These are phyloP conservation scores for Saturnispora silvae DNA, from an alignment of 805 yeast genomes.

Conservation along the genomic window DNA sequence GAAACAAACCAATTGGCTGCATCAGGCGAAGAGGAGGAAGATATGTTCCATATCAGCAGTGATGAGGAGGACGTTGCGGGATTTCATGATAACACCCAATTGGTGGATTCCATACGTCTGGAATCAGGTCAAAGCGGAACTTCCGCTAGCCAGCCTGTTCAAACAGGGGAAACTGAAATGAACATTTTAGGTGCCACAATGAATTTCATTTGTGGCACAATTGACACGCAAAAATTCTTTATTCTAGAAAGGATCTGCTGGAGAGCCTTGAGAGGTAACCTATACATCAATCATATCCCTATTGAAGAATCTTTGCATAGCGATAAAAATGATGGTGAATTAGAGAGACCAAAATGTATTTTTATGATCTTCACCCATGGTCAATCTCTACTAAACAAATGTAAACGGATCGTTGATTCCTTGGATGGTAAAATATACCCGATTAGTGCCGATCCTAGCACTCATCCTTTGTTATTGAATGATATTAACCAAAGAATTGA, in stretches of 20 bases:
- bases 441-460: slow-evolving; percentile 34
- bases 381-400: slow-evolving; percentile 51
- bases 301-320: slow-evolving; percentile 60
- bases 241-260: slow-evolving; percentile 76
- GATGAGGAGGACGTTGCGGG: slow-evolving; percentile 7
- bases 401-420: slow-evolving; percentile 75
- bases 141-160: background rate
- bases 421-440: slow-evolving; percentile 70
- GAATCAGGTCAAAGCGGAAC: slow-evolving; percentile 14
- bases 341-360: slow-evolving; percentile 43
- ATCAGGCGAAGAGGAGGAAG: slow-evolving; percentile 14
- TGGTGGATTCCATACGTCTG: too few relatives aligned
- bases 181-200: slow-evolving; percentile 27
- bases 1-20: slow-evolving; percentile 23
- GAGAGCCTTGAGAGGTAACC: slow-evolving; percentile 89
- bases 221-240: slow-evolving; percentile 56
- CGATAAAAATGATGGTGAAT: slow-evolving; percentile 37
- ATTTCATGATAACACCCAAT: too few relatives aligned
- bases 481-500: slow-evolving; percentile 37
- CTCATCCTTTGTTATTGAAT: slow-evolving; percentile 36
- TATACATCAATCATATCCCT: slow-evolving; percentile 68
- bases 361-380: slow-evolving; percentile 93
- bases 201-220: slow-evolving; percentile 68
- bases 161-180: slow-evolving; percentile 27
- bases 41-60: slow-evolving; percentile 13